Conservation (phyloP, 495 filamentous ascomycete genomes). For the Aspergillus leporis region DNA sequence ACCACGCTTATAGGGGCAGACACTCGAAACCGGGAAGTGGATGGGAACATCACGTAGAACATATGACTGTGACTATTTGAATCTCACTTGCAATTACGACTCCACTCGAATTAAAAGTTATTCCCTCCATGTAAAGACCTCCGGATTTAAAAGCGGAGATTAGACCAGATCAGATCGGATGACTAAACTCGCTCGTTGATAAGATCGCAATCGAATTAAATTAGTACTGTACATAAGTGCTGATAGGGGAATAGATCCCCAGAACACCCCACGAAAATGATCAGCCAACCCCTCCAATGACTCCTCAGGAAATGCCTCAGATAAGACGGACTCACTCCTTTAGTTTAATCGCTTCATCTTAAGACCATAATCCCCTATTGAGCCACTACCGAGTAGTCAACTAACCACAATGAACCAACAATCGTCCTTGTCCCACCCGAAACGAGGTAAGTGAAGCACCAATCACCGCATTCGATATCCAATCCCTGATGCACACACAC, state of each 20-base stretch:
- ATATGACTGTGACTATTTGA: no score
- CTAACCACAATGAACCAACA: no score
- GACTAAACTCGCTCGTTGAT: not conserved
- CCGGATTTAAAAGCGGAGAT: not conserved
- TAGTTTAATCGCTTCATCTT: no score
- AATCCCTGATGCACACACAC: no score
- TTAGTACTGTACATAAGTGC: no score
- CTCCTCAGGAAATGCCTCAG: no score
- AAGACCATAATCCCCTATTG: no score
- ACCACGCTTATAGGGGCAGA: not conserved
- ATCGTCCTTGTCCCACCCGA: not conserved
- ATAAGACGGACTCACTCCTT: not conserved
- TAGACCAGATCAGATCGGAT: not conserved
- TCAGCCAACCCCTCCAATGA: not conserved
- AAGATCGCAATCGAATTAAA: not conserved
- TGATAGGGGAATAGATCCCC: not conserved
- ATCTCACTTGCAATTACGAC: no score
- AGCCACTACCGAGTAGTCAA: no score
- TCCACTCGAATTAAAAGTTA: no score
- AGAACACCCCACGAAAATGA: not conserved
- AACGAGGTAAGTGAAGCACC: conserved; percentile 11
- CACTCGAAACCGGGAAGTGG: not conserved
- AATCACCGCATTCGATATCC: no score
- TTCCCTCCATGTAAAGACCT: not conserved
- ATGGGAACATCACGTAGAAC: conserved; percentile 3